Evolutionary conservation across 108 stramenopile species (phyloP).

Genomic region (Nitzschia putrida): DNA sequence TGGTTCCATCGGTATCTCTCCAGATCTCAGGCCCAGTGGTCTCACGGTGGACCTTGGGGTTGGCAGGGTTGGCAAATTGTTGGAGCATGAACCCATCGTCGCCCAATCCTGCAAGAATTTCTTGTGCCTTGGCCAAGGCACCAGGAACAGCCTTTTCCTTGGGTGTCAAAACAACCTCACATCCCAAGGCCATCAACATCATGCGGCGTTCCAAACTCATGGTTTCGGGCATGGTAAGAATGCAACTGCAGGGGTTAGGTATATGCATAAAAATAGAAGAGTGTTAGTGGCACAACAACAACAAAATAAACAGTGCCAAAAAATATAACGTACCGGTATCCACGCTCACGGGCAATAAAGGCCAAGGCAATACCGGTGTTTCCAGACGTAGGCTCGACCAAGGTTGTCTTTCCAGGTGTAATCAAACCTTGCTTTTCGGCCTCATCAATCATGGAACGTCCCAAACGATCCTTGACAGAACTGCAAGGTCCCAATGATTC

Average conservation of each 20-base stretch:
- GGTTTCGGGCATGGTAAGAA: constrained; percentile 93
- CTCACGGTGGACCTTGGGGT: constrained; percentile 72
- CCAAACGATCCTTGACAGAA: constrained; percentile 92
- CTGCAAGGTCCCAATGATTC: constrained; percentile 50
- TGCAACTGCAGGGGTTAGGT: constrained; percentile 54
- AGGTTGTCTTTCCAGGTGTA: constrained; percentile 85
- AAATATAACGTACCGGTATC: constrained; percentile 50
- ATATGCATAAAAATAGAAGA: not conserved
- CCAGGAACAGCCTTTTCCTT: constrained; percentile 72
- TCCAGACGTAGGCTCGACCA: constrained; percentile 91
- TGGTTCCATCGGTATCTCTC: constrained; percentile 56
- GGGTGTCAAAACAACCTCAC: constrained; percentile 72
- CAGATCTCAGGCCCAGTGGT: constrained; percentile 86
- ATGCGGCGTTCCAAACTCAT: constrained; percentile 71
- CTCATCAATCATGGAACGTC: constrained; percentile 79
- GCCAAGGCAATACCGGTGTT: constrained; percentile 91
- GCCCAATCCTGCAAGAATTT: constrained; percentile 51
- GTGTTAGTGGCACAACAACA: no score
- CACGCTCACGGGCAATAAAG: constrained; percentile 45
- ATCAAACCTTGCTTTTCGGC: constrained; percentile 80
- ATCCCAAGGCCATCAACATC: constrained; percentile 65
- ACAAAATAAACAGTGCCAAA: no score
- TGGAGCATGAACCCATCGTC: constrained; percentile 64
- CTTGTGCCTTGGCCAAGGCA: constrained; percentile 72
- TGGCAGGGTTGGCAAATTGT: constrained; percentile 80